Base-by-base conservation (phyloP, 306 rosid genomes). In the Lathyrus sativus region DNA sequence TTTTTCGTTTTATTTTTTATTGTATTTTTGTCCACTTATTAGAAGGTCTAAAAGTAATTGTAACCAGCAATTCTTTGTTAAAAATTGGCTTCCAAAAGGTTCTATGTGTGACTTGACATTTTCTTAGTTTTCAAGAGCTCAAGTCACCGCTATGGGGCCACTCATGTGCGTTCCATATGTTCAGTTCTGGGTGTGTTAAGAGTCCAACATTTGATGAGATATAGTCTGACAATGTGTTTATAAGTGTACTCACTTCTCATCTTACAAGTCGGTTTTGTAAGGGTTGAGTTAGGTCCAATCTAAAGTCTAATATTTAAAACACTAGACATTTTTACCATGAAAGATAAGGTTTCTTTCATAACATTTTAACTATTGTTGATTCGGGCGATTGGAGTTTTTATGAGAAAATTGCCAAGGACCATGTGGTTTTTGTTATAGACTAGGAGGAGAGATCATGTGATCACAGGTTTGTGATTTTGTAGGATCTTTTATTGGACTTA, bases 391-490 rank as follows among this genome's bases (percentile, higher is more conserved):
- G 17, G 9, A 19, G 17, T 14, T 48, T 48, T 48, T 48, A 48
- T 48, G 10, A 48, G 17, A 48, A 15, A 48, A 48, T 48, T 15
- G 19, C 26, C 13, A 48, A 7, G 18, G 62, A 24, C 67, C 73
- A 46, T 45, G 60, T n/a, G 54, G 15, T 24, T 19, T 31, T 41
- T 14, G 39, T 54, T 28, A 31, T 45, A 46, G 10, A 37, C 44
- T 48, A 66, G 73, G 33, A 66, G 78, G 14, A 3, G 35, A 71
- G 35, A 71, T 39, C 24, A 29, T 38, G 45, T 38, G 45, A 19
- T 57, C 11, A 35, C 9, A 4, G 50, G 67, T 43, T 53, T 4
- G 35, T 29, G 50, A 62, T 11, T 12, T 51, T 44, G 49, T 26
- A 7, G 22, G 33, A 44, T 57, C 18, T 41, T 57, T 26, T 55